Evolutionary conservation across 176 grass and related monocot genomes (phyloP).

Genomic region (Phoenix roebelenii): DNA sequence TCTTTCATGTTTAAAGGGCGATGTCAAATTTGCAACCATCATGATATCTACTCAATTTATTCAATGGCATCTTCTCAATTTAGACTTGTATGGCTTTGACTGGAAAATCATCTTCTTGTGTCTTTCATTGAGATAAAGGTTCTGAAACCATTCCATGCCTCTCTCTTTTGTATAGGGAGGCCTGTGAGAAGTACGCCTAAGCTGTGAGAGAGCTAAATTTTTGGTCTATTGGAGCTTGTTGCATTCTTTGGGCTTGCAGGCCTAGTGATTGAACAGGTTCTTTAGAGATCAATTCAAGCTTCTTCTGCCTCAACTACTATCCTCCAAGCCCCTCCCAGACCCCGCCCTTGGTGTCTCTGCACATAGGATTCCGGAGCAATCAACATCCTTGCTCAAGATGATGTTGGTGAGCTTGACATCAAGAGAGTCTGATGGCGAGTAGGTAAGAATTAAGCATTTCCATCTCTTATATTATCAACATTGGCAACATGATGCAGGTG

Average conservation of each 20-base stretch:
- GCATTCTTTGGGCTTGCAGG: slow-evolving; percentile 39
- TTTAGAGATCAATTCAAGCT: slow-evolving; percentile 46
- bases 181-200: slow-evolving; percentile 36
- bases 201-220: slow-evolving; percentile 42
- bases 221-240: slow-evolving; percentile 56
- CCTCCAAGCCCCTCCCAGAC: slow-evolving; percentile 60
- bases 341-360: slow-evolving; percentile 67
- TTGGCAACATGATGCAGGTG: slow-evolving; percentile 67
- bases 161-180: slow-evolving; percentile 24
- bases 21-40: too few relatives aligned
- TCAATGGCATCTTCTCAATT: too few relatives aligned
- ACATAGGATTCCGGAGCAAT: slow-evolving; percentile 75
- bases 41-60: too few relatives aligned
- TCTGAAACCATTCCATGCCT: too few relatives aligned
- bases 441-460: slow-evolving; percentile 59
- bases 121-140: too few relatives aligned
- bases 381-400: slow-evolving; percentile 74
- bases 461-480: slow-evolving; percentile 52
- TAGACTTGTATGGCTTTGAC: too few relatives aligned
- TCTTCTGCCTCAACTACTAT: slow-evolving; percentile 80
- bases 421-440: slow-evolving; percentile 56
- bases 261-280: slow-evolving; percentile 52
- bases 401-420: slow-evolving; percentile 71
- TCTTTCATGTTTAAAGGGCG: too few relatives aligned
- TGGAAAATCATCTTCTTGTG: too few relatives aligned